A percentile compares a stretch with the other conserved stretches of the same genome.
Conservation (phyloP, 1,284 basidiomycete genomes). For the Fomitopsis schrenkii region DNA sequence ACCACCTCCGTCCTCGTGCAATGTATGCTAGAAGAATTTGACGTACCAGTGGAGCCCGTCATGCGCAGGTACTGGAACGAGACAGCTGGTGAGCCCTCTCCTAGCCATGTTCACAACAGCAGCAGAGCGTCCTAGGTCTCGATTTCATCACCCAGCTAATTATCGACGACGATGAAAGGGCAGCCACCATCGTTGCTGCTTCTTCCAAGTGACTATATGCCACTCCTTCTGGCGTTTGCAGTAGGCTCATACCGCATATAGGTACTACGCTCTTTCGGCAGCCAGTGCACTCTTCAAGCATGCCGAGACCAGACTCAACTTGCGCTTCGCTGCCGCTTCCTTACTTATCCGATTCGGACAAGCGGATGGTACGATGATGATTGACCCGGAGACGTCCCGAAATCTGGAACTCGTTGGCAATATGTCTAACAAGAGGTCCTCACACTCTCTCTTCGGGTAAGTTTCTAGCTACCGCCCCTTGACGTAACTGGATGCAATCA, state of each 20-base stretch:
- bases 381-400: constrained; percentile 82
- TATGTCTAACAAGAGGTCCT: constrained; percentile 56
- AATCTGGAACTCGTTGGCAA: constrained; percentile 88
- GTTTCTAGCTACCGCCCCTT: constrained; percentile 10
- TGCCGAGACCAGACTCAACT: constrained; percentile 62
- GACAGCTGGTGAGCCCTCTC: constrained; percentile 50
- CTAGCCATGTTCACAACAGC: background rate
- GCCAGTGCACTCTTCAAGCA: constrained; percentile 83
- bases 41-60: constrained; percentile 62
- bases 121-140: constrained; percentile 48
- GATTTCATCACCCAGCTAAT: constrained; percentile 75
- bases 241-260: constrained; percentile 24
- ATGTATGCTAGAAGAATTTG: constrained; percentile 74
- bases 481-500: background rate
- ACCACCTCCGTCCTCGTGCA: constrained; percentile 64
- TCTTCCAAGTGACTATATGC: constrained; percentile 67
- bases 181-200: constrained; percentile 69
- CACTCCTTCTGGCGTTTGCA: background rate
- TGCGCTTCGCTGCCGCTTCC: constrained; percentile 65
- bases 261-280: constrained; percentile 87
- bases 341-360: constrained; percentile 79
- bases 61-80: constrained; percentile 83
- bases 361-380: constrained; percentile 87
- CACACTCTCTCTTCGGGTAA: constrained; percentile 73
- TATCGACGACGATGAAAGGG: constrained; percentile 72